Evolutionary conservation across 176 grass and related monocot species (phyloP).

Genomic region (Elaeis guineensis): DNA sequence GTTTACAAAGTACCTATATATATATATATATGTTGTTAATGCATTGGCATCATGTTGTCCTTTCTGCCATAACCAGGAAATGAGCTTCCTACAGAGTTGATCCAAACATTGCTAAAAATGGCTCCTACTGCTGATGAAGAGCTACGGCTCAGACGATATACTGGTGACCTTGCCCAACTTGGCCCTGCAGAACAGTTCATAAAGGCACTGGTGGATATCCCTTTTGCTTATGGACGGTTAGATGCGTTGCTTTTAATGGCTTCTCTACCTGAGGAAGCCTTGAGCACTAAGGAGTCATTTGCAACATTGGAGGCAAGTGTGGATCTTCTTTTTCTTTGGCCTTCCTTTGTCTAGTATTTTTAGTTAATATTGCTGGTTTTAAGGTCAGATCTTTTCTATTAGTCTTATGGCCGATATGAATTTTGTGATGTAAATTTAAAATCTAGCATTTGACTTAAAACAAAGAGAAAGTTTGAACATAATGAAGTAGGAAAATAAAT

Average conservation of each 20-base stretch:
- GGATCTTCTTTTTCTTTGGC: not conserved
- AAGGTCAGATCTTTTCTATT: too few species aligned
- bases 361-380: too few species aligned
- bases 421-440: too few species aligned
- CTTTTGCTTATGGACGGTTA: slow-evolving; percentile 56
- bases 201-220: slow-evolving; percentile 55
- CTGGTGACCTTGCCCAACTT: slow-evolving; percentile 48
- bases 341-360: not conserved
- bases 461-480: too few species aligned
- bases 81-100: slow-evolving; percentile 62
- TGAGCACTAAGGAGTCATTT: slow-evolving; percentile 27
- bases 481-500: too few species aligned
- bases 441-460: too few species aligned
- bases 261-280: slow-evolving; percentile 12
- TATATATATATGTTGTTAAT: too few species aligned
- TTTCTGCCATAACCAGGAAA: slow-evolving; percentile 40
- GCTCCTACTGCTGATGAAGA: slow-evolving; percentile 68
- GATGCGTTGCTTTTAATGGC: slow-evolving; percentile 61
- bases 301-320: slow-evolving; percentile 61
- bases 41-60: too few species aligned
- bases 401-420: too few species aligned
- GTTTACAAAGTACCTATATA: too few species aligned
- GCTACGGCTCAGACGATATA: slow-evolving; percentile 67
- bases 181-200: slow-evolving; percentile 73
- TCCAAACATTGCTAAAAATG: slow-evolving; percentile 75